Evolutionary conservation across 306 rosid species (phyloP).

Genomic region (Castanea sativa): DNA sequence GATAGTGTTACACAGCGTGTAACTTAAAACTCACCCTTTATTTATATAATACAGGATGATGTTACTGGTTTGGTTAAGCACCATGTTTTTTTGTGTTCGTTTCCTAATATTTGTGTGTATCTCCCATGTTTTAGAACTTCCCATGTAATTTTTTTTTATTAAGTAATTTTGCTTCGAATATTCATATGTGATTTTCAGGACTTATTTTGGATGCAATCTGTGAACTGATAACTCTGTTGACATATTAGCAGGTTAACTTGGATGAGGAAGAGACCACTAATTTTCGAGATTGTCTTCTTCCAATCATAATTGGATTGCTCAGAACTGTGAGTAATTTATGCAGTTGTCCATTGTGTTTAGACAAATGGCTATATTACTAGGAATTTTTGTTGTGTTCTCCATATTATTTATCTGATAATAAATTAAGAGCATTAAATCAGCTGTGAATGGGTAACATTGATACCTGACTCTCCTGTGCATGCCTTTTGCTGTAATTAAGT

Average conservation of each 20-base stretch:
- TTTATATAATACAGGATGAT: too few relatives aligned
- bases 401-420: not conserved
- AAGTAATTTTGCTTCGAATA: not conserved
- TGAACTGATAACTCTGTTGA: slow-evolving; percentile 32
- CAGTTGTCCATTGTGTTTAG: not conserved
- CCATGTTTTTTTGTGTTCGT: too few relatives aligned
- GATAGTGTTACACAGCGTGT: too few relatives aligned
- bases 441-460: not conserved
- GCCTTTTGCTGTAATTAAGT: not conserved
- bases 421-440: not conserved
- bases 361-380: not conserved
- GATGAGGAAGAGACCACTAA: slow-evolving; percentile 78
- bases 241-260: slow-evolving; percentile 60
- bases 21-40: too few relatives aligned
- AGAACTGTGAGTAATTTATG: slow-evolving; percentile 78
- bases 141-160: too few relatives aligned
- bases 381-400: not conserved
- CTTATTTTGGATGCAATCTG: slow-evolving; percentile 21
- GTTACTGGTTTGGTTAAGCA: too few relatives aligned
- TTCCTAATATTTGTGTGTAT: too few relatives aligned
- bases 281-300: slow-evolving; percentile 85
- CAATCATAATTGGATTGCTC: slow-evolving; percentile 89
- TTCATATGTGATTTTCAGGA: slow-evolving; percentile 7
- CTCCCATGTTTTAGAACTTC: too few relatives aligned
- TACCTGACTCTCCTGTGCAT: not conserved